phyloP scores from a whole-genome alignment of 2,329 filamentous ascomycete genomes.

The Botryotinia globosa region DNA sequence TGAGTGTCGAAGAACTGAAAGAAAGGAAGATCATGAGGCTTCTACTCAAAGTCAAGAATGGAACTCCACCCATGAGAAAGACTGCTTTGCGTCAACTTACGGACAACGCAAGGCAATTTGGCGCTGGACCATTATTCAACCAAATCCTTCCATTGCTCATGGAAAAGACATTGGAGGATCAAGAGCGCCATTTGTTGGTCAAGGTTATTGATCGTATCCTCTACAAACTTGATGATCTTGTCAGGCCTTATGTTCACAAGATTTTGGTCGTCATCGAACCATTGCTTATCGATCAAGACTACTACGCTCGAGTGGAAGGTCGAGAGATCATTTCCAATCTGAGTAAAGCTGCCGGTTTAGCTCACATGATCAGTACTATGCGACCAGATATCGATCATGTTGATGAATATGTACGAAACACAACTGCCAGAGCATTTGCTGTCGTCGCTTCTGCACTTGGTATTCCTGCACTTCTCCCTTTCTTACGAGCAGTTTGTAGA shows the following conservation, averaged over 20 bases:
- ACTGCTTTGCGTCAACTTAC: conserved; percentile 95
- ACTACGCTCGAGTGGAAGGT: conserved; percentile 96
- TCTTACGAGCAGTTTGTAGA: conserved; percentile 90
- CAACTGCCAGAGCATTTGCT: conserved; percentile 92
- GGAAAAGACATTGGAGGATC: conserved; percentile 97
- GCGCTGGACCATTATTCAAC: conserved; percentile 90
- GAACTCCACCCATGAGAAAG: conserved; percentile 97
- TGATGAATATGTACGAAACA: conserved; percentile 97
- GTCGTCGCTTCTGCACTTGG: conserved; percentile 95
- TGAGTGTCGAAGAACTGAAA: conserved; percentile 94
- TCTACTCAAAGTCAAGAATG: conserved; percentile 97
- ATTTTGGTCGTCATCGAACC: conserved; percentile 98
- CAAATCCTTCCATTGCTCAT: conserved; percentile 95
- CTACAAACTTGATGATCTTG: conserved; percentile 96
- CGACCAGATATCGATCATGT: conserved; percentile 97
- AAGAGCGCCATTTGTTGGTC: conserved; percentile 95
- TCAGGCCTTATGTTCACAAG: conserved; percentile 95
- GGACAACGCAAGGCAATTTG: conserved; percentile 95
- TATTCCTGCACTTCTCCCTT: conserved; percentile 91
- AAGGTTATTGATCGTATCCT: conserved; percentile 98
- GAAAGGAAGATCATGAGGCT: conserved; percentile 98
- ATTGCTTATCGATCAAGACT: conserved; percentile 98
- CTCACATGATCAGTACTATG: conserved; percentile 99
- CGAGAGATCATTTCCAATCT: conserved; percentile 98
- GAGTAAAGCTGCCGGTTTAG: conserved; percentile 91